A percentile compares a stretch with the other conserved stretches of the same genome.
Conservation (phyloP, 345 rosid species). For the Psidium friedrichsthalianum region DNA sequence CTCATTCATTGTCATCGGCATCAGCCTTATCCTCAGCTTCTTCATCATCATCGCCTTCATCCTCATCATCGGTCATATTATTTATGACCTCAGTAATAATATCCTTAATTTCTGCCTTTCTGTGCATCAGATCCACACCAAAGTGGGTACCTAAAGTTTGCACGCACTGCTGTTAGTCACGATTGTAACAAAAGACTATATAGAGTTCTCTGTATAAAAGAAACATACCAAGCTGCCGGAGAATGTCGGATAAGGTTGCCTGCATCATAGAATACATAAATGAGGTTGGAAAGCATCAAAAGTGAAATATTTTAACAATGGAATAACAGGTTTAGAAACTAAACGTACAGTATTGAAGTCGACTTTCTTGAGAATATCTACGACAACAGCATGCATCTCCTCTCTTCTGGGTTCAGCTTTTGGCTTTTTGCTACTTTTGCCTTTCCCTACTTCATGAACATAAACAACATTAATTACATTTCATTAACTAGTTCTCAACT, state of each 20-base stretch:
- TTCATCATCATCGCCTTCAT: slow-evolving; percentile 40
- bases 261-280: slow-evolving; percentile 16
- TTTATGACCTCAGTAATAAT: slow-evolving; percentile 83
- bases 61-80: slow-evolving; percentile 84
- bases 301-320: background rate
- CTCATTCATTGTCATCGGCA: slow-evolving; percentile 20
- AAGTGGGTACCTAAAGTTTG: slow-evolving; percentile 54
- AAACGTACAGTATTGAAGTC: slow-evolving; percentile 89
- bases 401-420: slow-evolving; percentile 67
- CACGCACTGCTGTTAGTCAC: background rate
- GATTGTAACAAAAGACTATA: background rate
- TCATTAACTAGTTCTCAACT: background rate
- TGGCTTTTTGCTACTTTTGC: slow-evolving; percentile 49
- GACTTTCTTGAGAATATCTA: slow-evolving; percentile 79
- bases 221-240: slow-evolving; percentile 62
- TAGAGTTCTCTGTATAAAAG: background rate
- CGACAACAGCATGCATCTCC: slow-evolving; percentile 83
- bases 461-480: background rate
- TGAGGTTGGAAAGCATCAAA: background rate
- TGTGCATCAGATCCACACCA: slow-evolving; percentile 52
- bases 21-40: slow-evolving; percentile 33
- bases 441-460: slow-evolving; percentile 28
- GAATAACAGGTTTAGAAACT: background rate
- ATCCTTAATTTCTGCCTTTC: slow-evolving; percentile 90
- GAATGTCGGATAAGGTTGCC: slow-evolving; percentile 91